Evolutionary conservation across 768 basidiomycete species (phyloP), one percentile per base, ranked within the genome.

Genomic region (Leccinum barrowsii): DNA sequence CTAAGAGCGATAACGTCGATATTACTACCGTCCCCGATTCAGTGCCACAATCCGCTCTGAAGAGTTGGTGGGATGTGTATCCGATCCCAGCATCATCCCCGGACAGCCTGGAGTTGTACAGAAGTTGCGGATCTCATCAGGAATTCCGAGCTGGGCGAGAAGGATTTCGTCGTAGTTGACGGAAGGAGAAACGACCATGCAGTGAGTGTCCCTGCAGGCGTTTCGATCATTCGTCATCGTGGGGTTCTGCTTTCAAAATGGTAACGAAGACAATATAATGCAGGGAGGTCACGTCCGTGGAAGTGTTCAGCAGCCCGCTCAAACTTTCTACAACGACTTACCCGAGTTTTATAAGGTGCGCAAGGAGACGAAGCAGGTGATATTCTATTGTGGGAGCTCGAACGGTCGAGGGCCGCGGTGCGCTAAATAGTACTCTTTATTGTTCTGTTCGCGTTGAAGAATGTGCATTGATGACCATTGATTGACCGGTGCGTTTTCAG

Each of bases 231-330:
- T 17, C 2, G 26, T 8, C 1, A 2, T 42, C n/a, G 10, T n/a
- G 19, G 26, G 10, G 22, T 52, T 8, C 19, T 47, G 1, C 22
- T 21, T 11, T 15, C 32, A 42, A 13, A 42, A 10, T 19, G n/a
- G 21, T 56, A 30, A 55, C n/a, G 7, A 34, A 40, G 28, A 35
- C 44, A 15, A 35, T 35, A 4, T 54, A 42, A 42, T 42, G 4
- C n/a, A 85, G 83, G 80, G 82, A 1, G 82, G 83, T 1, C 81
- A 83, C 59, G 76, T 85, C 34, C 73, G 76, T 32, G 80, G 79
- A 60, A 84, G 82, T 55, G 63, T 75, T 54, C 78, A 84, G 37
- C 75, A 69, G 58, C 72, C 76, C 2, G 84, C 82, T 0, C 79
- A 84, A 59, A 77, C 77, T 0, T 84, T 85, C 64, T 76, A 78